These are phyloP conservation scores for Lophiostoma macrostomum DNA, from an alignment of 495 filamentous ascomycete species.

Conservation along the genomic window DNA sequence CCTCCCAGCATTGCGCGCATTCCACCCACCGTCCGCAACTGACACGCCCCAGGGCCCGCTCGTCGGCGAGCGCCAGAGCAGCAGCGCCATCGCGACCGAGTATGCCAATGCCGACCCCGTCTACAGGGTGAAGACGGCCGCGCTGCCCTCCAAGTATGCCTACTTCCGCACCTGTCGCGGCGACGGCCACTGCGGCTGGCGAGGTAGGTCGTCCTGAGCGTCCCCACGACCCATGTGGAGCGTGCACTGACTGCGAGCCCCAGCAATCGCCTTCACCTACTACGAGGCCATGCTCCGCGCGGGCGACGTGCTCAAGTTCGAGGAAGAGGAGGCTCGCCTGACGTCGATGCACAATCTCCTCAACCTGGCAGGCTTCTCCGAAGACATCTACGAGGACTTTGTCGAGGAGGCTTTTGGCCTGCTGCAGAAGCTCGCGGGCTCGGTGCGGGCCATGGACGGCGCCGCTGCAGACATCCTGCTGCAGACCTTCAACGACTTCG, in stretches of 20 bases:
- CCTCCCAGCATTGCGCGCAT: neutral
- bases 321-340: conserved; percentile 68
- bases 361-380: conserved; percentile 62
- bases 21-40: neutral
- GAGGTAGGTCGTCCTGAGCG: conserved; percentile 61
- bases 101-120: conserved; percentile 89
- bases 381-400: conserved; percentile 68
- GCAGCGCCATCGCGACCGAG: conserved; percentile 73
- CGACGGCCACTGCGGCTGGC: conserved; percentile 96
- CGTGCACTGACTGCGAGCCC: neutral
- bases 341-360: conserved; percentile 67
- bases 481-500: conserved; percentile 71
- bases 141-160: conserved; percentile 77
- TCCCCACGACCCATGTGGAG: conserved; percentile 32
- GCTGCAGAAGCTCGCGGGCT: conserved; percentile 54
- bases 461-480: conserved; percentile 60
- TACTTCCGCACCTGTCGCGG: conserved; percentile 84
- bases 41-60: conserved; percentile 64
- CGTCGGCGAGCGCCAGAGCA: conserved; percentile 75
- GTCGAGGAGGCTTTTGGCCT: conserved; percentile 69
- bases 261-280: conserved; percentile 89
- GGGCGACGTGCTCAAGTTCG: conserved; percentile 60
- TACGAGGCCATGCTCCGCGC: conserved; percentile 76
- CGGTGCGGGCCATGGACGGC: conserved; percentile 46
- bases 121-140: conserved; percentile 79